A percentile compares a stretch with the other conserved stretches of the same genome.
Conservation (phyloP, 2,329 filamentous ascomycete species). For the Diaporthe velutina region DNA sequence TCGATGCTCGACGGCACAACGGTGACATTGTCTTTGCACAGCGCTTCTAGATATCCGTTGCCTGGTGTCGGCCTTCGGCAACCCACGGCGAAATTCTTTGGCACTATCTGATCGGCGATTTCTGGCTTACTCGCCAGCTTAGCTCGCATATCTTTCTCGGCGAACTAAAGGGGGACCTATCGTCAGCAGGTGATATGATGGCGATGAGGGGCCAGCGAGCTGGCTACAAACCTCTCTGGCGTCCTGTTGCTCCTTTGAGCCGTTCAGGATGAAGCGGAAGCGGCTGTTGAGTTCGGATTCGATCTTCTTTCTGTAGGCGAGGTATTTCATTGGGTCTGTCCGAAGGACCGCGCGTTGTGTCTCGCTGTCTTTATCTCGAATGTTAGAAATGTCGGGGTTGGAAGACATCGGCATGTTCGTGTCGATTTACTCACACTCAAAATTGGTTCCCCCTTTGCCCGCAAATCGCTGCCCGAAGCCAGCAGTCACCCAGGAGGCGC, state of each 20-base stretch:
- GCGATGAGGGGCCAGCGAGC: fast-evolving
- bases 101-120: constrained; percentile 58
- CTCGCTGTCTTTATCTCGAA: constrained; percentile 9
- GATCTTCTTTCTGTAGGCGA: constrained; percentile 33
- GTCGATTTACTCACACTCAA: constrained; percentile 26
- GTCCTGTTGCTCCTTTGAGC: constrained; percentile 34
- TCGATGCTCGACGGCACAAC: constrained; percentile 43
- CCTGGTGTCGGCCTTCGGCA: constrained; percentile 57
- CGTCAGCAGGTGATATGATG: not conserved
- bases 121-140: constrained; percentile 56
- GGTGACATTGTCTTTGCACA: constrained; percentile 57
- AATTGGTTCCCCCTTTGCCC: constrained; percentile 33
- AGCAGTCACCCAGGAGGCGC: constrained; percentile 34
- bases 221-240: constrained; percentile 15
- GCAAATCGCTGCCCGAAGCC: constrained; percentile 34
- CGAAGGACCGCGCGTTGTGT: constrained; percentile 24
- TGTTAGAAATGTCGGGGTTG: not conserved
- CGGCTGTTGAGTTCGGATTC: constrained; percentile 31
- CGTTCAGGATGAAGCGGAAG: constrained; percentile 35
- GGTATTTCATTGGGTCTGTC: constrained; percentile 17
- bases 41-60: constrained; percentile 56
- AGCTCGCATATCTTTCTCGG: constrained; percentile 55
- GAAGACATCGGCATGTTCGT: not conserved
- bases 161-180: not conserved
- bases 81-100: constrained; percentile 56